phyloP scores from a whole-genome alignment of 2,329 filamentous ascomycete species.

The Purpureocillium lavendulum region DNA sequence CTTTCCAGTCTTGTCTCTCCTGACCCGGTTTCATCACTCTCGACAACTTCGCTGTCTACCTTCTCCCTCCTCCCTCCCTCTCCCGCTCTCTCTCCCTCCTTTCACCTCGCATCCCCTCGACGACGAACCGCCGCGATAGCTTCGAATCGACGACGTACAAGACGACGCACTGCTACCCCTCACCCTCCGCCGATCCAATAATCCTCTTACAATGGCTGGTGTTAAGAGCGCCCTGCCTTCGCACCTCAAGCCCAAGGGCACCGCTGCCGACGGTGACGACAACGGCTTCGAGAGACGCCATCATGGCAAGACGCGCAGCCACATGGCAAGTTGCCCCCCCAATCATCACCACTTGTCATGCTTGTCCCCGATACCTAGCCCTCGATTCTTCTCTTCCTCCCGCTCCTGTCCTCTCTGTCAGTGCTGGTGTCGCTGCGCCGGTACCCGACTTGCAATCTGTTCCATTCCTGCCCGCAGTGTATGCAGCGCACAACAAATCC shows the following conservation, averaged over 20 bases:
- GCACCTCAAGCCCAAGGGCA: conserved; percentile 60
- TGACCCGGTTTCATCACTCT: no score
- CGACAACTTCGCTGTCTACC: not conserved
- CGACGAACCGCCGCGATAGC: not conserved
- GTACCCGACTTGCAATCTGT: no score
- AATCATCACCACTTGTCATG: not conserved
- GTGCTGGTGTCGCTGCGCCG: no score
- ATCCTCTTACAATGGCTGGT: conserved; percentile 53
- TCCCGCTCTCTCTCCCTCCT: no score
- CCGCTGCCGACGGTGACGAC: conserved; percentile 31
- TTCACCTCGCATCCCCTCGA: no score
- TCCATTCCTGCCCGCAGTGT: no score
- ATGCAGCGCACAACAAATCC: no score
- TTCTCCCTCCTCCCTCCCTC: not conserved
- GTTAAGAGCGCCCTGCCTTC: conserved; percentile 71
- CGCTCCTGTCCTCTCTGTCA: no score
- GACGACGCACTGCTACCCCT: not conserved
- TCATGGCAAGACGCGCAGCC: conserved; percentile 78
- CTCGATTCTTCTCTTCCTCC: not conserved
- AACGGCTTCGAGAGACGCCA: conserved; percentile 54
- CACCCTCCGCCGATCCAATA: not conserved
- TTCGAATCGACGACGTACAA: conserved; percentile 1
- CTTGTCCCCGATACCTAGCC: not conserved
- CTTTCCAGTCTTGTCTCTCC: no score
- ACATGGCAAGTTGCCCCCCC: conserved; percentile 58